Conservation (phyloP, 345 rosid genomes). For the Citrus maxima region DNA sequence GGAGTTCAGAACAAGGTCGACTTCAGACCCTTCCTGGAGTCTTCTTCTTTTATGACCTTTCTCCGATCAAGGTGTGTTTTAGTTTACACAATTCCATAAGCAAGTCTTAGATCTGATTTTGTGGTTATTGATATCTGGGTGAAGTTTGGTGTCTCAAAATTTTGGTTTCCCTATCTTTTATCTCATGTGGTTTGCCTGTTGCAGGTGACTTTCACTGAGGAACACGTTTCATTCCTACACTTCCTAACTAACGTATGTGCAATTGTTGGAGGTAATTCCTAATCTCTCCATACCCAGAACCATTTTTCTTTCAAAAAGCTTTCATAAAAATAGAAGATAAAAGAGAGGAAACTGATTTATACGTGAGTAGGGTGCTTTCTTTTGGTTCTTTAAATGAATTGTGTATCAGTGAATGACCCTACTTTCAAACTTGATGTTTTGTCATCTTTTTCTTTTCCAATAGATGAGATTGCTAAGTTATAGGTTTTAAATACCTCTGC, state of each 20-base stretch:
- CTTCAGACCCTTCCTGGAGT: conserved; percentile 82
- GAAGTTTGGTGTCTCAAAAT: neutral
- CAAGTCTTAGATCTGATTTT: neutral
- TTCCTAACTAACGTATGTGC: conserved; percentile 92
- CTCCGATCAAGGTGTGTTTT: conserved; percentile 83
- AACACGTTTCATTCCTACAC: conserved; percentile 86
- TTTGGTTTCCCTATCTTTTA: neutral
- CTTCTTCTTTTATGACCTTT: conserved; percentile 97
- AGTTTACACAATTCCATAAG: neutral
- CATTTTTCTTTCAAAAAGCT: neutral
- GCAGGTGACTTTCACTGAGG: conserved; percentile 84
- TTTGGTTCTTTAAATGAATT: neutral
- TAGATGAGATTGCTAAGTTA: neutral
- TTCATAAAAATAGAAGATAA: neutral
- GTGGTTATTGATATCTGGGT: neutral
- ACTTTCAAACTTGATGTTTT: neutral
- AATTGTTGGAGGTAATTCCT: conserved; percentile 77
- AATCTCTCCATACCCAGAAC: neutral
- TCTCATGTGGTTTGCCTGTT: conserved; percentile 11
- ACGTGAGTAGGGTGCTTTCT: neutral
- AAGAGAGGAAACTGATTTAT: neutral
- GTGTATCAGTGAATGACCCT: neutral
- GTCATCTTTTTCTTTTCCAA: neutral
- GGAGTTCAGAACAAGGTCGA: conserved; percentile 52
- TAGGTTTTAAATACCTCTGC: neutral